Evolutionary conservation across 805 yeast genomes (phyloP).

Genomic region (Candida ascalaphidarum): DNA sequence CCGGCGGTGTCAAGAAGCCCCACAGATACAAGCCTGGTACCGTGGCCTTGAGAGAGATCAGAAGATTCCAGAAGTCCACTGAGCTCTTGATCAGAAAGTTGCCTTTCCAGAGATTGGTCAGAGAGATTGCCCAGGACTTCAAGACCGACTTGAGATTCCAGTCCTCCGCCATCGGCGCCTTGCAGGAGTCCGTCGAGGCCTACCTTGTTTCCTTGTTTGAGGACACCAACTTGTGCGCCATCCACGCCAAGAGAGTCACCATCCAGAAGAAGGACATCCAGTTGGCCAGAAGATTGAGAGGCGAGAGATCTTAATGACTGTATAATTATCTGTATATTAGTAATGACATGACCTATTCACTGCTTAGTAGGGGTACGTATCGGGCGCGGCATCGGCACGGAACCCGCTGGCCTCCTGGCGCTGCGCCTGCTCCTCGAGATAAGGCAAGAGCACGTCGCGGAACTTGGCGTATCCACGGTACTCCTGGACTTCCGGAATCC

Average conservation of each 20-base stretch:
- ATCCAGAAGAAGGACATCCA: conserved; percentile 98
- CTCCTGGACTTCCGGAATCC: conserved; percentile 52
- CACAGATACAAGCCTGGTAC: conserved; percentile 98
- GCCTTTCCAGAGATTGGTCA: conserved; percentile 94
- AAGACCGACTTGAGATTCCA: conserved; percentile 93
- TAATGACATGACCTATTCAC: too few species aligned
- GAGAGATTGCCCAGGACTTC: conserved; percentile 94
- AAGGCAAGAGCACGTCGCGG: conserved; percentile 47
- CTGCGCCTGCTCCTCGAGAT: conserved; percentile 37
- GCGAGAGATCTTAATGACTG: conserved; percentile 60
- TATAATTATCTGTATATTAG: conserved; percentile 2
- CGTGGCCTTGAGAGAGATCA: conserved; percentile 92
- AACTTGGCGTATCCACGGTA: conserved; percentile 53
- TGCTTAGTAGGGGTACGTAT: conserved; percentile 31
- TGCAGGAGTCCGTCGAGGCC: conserved; percentile 98
- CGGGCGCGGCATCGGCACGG: conserved; percentile 30
- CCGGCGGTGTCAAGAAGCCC: conserved; percentile 91
- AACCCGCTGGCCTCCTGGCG: conserved; percentile 40
- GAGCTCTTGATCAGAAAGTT: conserved; percentile 91
- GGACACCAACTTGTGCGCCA: conserved; percentile 97
- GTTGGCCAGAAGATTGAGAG: conserved; percentile 96
- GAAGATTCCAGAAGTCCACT: conserved; percentile 95
- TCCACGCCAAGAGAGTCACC: conserved; percentile 98
- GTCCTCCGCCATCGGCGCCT: conserved; percentile 94
- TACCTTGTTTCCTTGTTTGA: conserved; percentile 92